Conservation (phyloP, 2,329 filamentous ascomycete genomes). For the Aspergillus felis region DNA sequence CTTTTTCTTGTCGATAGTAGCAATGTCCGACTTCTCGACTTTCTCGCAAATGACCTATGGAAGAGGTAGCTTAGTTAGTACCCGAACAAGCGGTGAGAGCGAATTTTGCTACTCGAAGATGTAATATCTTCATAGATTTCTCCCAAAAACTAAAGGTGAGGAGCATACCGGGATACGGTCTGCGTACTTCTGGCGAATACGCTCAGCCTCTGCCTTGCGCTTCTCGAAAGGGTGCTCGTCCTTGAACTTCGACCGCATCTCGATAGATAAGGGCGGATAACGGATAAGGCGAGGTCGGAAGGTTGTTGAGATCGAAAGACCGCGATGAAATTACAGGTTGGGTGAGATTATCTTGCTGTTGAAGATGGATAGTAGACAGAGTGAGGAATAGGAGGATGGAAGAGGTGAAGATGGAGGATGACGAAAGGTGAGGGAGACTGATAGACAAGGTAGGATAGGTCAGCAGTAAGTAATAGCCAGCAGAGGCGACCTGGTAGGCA, state of each 20-base stretch:
- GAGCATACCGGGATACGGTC: slow-evolving; percentile 89
- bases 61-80: slow-evolving; percentile 22
- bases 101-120: background rate
- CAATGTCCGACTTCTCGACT: slow-evolving; percentile 98
- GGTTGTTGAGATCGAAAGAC: slow-evolving; percentile 17
- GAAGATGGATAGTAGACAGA: slow-evolving; percentile 7
- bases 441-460: slow-evolving; percentile 26
- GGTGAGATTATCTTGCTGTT: slow-evolving; percentile 5
- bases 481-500: background rate
- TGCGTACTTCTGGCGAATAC: slow-evolving; percentile 97
- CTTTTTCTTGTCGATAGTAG: slow-evolving; percentile 99
- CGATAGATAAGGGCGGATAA: slow-evolving; percentile 35
- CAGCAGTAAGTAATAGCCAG: slow-evolving; percentile 6
- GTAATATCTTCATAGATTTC: background rate
- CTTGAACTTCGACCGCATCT: slow-evolving; percentile 99
- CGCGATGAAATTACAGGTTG: slow-evolving; percentile 7
- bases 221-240: slow-evolving; percentile 99
- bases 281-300: slow-evolving; percentile 3
- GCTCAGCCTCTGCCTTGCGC: slow-evolving; percentile 99
- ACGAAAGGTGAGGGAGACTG: slow-evolving; percentile 24
- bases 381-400: slow-evolving; percentile 6
- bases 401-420: slow-evolving; percentile 17
- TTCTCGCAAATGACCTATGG: slow-evolving; percentile 96
- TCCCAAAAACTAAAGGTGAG: slow-evolving; percentile 2
- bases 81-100: slow-evolving; percentile 31